These are phyloP conservation scores for Lichtheimia hyalospora DNA, from an alignment of 371 early-diverging fungal genomes.

Conservation along the genomic window DNA sequence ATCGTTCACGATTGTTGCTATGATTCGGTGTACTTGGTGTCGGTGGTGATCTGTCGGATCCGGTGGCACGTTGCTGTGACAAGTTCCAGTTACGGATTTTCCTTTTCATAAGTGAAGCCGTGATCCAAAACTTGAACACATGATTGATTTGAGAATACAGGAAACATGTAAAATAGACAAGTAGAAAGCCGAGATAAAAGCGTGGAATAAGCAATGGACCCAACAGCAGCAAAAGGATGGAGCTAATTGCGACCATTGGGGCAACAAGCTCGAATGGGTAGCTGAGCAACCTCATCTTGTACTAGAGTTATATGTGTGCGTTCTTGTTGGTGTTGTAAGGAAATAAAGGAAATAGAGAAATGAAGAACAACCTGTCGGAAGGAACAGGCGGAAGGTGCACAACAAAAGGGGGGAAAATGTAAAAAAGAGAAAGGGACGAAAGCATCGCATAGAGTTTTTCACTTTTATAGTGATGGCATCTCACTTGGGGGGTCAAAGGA, in stretches of 20 bases:
- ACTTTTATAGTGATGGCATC: no score
- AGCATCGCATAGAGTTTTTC: no score
- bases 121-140: slow-evolving; percentile 53
- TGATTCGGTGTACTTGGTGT: slow-evolving; percentile 2
- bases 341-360: slow-evolving; percentile 8
- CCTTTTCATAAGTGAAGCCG: slow-evolving; percentile 37
- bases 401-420: slow-evolving; percentile 10
- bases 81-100: slow-evolving; percentile 49
- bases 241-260: slow-evolving; percentile 50
- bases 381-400: slow-evolving; percentile 4
- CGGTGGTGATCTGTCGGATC: slow-evolving; percentile 4
- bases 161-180: slow-evolving; percentile 50
- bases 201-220: slow-evolving; percentile 58
- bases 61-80: slow-evolving; percentile 16
- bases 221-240: slow-evolving; percentile 44
- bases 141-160: slow-evolving; percentile 55
- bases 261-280: slow-evolving; percentile 56
- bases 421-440: slow-evolving; percentile 3
- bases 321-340: no score
- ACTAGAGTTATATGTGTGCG: background rate
- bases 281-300: slow-evolving; percentile 20
- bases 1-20: background rate
- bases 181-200: slow-evolving; percentile 47
- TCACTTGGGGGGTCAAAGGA: no score
- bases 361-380: slow-evolving; percentile 2